Base-by-base conservation (phyloP, 371 early-diverging fungal species). In the Coemansia sp. region DNA sequence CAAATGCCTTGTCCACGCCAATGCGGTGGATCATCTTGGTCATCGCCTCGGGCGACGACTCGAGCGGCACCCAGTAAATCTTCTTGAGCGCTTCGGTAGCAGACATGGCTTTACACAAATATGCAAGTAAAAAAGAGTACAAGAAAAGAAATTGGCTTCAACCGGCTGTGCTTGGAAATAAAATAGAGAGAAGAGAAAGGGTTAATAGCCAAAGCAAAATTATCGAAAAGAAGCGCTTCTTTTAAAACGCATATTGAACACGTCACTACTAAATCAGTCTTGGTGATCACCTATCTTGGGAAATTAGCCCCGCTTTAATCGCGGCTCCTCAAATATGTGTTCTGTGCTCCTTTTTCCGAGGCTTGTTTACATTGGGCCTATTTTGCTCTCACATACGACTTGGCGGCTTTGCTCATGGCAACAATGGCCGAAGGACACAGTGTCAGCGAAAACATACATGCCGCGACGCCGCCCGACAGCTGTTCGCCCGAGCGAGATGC, bases 31-130 rank as follows among this genome's bases (percentile, higher is more conserved):
- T 78, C 46, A 61, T 36, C 39, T 40, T 48, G 58, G 37, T 65
- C 60, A 69, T 69, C 71, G 90, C 90, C 38, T 91, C 90, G 18
- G 94, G 94, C 64, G 92, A 92, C 3, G 88, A 85, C 74, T 94
- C 94, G 32, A 94, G 86, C 12, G 94, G 91, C 10, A 90, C 70
- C 94, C 94, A 93, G 68, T 78, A 69, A 8, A 83, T 69, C 53
- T 64, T 78, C 42, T 68, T 34, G 29, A 12, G 5, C 1, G 36
- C 44, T 48, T 29, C 51, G 34, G 56, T 40, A 56, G 47, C 62
- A 38, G n/a, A 10, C 5, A 53, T 18, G 12, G 29, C n/a, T 1
- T 29, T 38, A 10, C 4, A 18, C 11, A 3, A 12, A 2, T 46
- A 38, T n/a, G 18, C 16, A 39, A 60, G 7, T 32, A 32, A 3